Evolutionary conservation across 129 eudicot species (phyloP).

Genomic region (Oenanthe sinensis): DNA sequence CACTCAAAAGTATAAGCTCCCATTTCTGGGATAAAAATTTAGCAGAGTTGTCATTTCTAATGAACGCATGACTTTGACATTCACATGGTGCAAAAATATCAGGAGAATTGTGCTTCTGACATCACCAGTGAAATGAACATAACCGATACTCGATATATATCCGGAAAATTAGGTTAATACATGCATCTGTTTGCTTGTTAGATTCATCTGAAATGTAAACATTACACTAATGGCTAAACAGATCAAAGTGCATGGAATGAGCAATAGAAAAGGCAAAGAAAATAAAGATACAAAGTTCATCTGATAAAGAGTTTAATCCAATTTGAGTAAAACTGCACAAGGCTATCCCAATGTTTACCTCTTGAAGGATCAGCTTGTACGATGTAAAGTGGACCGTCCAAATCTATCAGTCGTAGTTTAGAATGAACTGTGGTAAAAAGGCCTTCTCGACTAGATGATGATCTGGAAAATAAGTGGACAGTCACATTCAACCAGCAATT

Average conservation of each 20-base stretch:
- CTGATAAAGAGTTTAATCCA: not conserved
- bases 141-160: not conserved
- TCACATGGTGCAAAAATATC: not conserved
- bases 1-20: not conserved
- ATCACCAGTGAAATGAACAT: not conserved
- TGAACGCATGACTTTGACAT: not conserved
- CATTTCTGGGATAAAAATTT: not conserved
- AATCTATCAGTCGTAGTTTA: not conserved
- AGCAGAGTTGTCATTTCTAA: not conserved
- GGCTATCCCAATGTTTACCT: not conserved
- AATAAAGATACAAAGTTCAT: not conserved
- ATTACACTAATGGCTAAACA: not conserved
- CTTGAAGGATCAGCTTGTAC: not conserved
- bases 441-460: not conserved
- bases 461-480: conserved; percentile 7
- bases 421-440: conserved; percentile 4
- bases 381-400: not conserved
- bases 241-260: not conserved
- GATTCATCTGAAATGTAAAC: not conserved
- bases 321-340: not conserved
- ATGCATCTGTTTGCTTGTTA: conserved; percentile 1
- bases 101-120: not conserved
- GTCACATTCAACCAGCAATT: conserved; percentile 10
- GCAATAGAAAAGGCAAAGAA: not conserved
- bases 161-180: not conserved